These are phyloP conservation scores for Trichoderma sp. DNA, from an alignment of 2,329 filamentous ascomycete genomes.

Conservation along the genomic window DNA sequence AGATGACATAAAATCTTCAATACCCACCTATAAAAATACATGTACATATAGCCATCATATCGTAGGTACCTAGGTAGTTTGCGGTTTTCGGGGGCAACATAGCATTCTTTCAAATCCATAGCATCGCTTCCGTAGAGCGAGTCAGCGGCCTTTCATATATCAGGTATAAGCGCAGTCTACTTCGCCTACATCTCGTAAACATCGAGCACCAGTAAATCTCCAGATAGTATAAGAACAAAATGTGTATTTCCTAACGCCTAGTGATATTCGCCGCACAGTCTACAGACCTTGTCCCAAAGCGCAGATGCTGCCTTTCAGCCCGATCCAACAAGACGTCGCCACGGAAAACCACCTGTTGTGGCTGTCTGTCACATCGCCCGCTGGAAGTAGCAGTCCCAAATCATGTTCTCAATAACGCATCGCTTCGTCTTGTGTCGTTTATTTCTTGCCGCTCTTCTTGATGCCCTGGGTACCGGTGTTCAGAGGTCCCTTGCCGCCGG, in stretches of 20 bases:
- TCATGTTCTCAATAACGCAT: constrained; percentile 9
- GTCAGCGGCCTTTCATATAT: background rate
- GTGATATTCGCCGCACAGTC: background rate
- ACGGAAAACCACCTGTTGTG: background rate
- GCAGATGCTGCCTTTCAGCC: background rate
- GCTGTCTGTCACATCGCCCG: background rate
- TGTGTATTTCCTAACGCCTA: constrained; percentile 3
- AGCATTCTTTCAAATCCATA: background rate
- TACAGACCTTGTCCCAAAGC: background rate
- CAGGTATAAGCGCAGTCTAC: background rate
- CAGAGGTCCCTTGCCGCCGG: constrained; percentile 84
- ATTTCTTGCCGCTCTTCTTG: constrained; percentile 99
- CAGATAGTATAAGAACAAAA: background rate
- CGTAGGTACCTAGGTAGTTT: background rate
- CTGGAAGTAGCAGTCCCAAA: background rate
- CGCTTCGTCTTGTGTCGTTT: constrained; percentile 32
- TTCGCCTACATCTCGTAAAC: background rate
- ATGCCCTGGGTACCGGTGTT: constrained; percentile 85
- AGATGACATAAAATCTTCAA: background rate
- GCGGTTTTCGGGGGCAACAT: background rate
- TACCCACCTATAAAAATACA: background rate
- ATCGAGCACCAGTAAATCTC: background rate
- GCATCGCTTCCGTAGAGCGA: background rate
- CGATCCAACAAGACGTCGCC: background rate
- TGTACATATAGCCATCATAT: background rate